Base-by-base conservation (phyloP, 257 asterid species). In the Eustoma russellianum region DNA sequence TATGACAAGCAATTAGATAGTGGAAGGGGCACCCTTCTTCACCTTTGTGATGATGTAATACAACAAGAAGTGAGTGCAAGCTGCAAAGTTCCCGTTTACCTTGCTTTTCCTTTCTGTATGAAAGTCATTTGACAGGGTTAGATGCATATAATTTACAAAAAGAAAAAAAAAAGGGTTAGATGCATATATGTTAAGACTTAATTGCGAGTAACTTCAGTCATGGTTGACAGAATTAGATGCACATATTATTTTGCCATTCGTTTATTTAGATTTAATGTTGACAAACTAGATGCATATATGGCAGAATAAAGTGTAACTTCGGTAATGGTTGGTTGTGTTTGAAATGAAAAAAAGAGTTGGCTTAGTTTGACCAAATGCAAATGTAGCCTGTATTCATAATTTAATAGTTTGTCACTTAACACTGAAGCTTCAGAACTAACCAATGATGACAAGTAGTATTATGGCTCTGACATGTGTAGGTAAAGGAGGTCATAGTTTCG, bases 1-100 rank as follows among this genome's bases (percentile, higher is more conserved):
- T 91, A 91, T 66, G 98, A 91, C 72, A 91, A 91, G 72, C 98
- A 91, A 69, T 77, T 91, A 76, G 98, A 91, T 72, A 84, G 96
- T 67, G 98, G 98, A 74, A 73, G 68, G 73, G 96, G 98, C 54
- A 91, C 98, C 61, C 96, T 91, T 65, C 96, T 91, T 74, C 98
- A 91, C 73, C 67, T 91, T 80, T 91, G 98, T 13, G 96, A 91
- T 72, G 98, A 91, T 71, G 98, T 91, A 17, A 91, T 91, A 72
- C 98, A 91, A 66, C 98, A 91, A 69, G 98, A 91, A 79, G 98
- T 88, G 69, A 67, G 77, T 62, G 52, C 34, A 53, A 19, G 33
- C 24, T 45, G 5, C 44, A 7, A 30, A 40, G 15, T 30, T 41
- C 17, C 13, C 19, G 14, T 45, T 52, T 43, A 6, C 9, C 30